phyloP scores from a whole-genome alignment of 129 eudicot species.

The Solidago caesia region DNA sequence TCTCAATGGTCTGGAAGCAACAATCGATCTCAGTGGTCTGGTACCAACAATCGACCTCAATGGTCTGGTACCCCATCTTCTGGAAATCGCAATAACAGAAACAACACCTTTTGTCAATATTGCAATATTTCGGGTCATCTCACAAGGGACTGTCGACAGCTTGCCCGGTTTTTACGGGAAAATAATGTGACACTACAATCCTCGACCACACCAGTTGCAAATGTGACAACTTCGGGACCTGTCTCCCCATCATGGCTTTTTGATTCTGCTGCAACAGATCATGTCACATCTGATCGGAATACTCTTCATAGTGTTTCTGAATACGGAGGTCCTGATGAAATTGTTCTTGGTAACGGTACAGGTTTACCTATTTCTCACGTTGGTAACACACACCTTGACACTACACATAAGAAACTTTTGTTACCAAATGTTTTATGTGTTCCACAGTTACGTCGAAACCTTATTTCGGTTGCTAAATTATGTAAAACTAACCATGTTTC shows the following conservation, averaged over 20 bases:
- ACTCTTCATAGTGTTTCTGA: background rate
- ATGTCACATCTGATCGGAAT: background rate
- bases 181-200: background rate
- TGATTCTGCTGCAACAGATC: constrained; percentile 11
- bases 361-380: constrained; percentile 15
- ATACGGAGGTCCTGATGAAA: constrained; percentile 18
- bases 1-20: too few species aligned
- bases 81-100: background rate
- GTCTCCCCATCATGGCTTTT: background rate
- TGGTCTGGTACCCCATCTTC: too few species aligned
- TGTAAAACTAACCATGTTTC: too few species aligned
- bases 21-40: background rate
- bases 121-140: constrained; percentile 4
- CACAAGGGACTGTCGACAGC: constrained; percentile 1
- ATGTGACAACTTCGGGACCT: background rate
- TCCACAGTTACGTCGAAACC: background rate
- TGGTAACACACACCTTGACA: constrained; percentile 1
- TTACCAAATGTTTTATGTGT: background rate
- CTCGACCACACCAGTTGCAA: background rate
- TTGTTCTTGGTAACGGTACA: constrained; percentile 17
- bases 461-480: too few species aligned
- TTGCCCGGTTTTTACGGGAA: background rate
- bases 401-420: background rate
- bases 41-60: too few species aligned
- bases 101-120: background rate